phyloP scores from a whole-genome alignment of 228 moss, liverwort and hornwort species.

The Sphagnum magellanicum region DNA sequence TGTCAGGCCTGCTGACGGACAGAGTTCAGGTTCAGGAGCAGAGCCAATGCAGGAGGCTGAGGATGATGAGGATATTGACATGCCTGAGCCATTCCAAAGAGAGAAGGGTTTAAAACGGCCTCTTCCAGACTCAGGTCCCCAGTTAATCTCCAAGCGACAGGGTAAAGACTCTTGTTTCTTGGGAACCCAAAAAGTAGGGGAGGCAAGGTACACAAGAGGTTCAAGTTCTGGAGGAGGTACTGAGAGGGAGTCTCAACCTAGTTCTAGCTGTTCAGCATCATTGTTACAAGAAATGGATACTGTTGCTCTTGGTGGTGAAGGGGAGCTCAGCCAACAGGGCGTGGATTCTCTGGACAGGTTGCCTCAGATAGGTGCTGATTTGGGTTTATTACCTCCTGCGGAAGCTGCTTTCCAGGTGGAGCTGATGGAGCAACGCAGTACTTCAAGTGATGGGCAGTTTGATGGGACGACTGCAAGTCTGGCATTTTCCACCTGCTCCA shows the following conservation, averaged over 20 bases:
- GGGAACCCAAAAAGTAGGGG: constrained; percentile 12
- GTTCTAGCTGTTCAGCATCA: constrained; percentile 53
- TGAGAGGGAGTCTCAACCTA: constrained; percentile 30
- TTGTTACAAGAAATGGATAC: constrained; percentile 73
- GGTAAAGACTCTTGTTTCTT: constrained; percentile 51
- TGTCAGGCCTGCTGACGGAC: constrained; percentile 25
- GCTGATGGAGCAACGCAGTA: constrained; percentile 41
- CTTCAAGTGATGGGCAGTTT: constrained; percentile 49
- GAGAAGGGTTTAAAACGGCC: constrained; percentile 69
- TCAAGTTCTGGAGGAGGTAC: constrained; percentile 48
- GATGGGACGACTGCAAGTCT: constrained; percentile 40
- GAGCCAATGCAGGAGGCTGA: constrained; percentile 27
- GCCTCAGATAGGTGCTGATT: constrained; percentile 35
- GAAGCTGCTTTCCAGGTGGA: constrained; percentile 60
- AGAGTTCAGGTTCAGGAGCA: constrained; percentile 21
- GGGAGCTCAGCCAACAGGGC: constrained; percentile 22
- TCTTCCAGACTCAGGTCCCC: constrained; percentile 50
- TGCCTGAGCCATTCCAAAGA: constrained; percentile 27
- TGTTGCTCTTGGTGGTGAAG: constrained; percentile 60
- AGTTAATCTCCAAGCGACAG: constrained; percentile 59
- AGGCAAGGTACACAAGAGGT: constrained; percentile 37
- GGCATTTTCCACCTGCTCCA: constrained; percentile 59
- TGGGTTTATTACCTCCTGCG: constrained; percentile 50
- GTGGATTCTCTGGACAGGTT: constrained; percentile 18
- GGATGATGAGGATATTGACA: constrained; percentile 30